Evolutionary conservation across 257 asterid species (phyloP).

Genomic region (Solanum rostratum): DNA sequence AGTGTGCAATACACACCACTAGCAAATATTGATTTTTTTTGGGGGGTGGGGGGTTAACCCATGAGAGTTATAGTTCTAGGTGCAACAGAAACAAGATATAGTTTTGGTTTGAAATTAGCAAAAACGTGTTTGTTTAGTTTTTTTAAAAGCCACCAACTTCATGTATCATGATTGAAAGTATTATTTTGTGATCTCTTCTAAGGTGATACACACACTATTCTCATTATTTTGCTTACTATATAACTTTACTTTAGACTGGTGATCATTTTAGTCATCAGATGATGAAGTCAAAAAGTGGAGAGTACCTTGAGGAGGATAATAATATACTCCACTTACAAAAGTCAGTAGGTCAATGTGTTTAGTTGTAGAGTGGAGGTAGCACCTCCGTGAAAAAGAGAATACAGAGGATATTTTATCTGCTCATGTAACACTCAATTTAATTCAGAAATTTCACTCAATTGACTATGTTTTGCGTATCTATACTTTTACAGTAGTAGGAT

Average conservation of each 20-base stretch:
- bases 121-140: background rate
- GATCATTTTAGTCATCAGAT: background rate
- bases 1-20: background rate
- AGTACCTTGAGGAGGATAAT: background rate
- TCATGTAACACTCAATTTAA: background rate
- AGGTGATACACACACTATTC: background rate
- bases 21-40: background rate
- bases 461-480: background rate
- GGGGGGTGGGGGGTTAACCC: background rate
- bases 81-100: background rate
- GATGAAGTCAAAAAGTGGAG: background rate
- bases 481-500: background rate
- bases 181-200: background rate
- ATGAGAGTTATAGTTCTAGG: background rate
- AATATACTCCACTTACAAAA: background rate
- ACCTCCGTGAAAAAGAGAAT: background rate
- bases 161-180: background rate
- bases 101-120: background rate
- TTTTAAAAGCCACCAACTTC: background rate
- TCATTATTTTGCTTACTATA: background rate
- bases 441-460: background rate
- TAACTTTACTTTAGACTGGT: background rate
- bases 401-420: background rate
- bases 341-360: background rate
- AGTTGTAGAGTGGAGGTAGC: background rate